These are phyloP conservation scores for Vicia villosa DNA, from an alignment of 306 rosid species.

Conservation along the genomic window DNA sequence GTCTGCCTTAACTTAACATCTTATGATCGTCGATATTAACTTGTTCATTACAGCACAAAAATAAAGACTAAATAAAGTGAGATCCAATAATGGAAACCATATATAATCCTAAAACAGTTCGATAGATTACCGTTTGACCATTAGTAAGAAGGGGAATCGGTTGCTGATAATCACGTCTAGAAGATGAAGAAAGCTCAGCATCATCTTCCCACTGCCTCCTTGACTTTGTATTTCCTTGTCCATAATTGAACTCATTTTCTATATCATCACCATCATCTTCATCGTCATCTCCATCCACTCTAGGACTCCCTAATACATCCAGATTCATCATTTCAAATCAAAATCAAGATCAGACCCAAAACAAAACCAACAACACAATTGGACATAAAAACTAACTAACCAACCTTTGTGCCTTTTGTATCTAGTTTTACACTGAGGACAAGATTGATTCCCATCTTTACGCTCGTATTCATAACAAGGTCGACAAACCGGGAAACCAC, in stretches of 20 bases:
- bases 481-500: conserved; percentile 95
- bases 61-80: conserved; percentile 19
- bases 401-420: conserved; percentile 90
- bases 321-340: conserved; percentile 31
- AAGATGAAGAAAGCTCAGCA: conserved; percentile 77
- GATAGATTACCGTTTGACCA: conserved; percentile 69
- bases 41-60: conserved; percentile 13
- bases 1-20: neutral
- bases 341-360: neutral
- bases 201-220: conserved; percentile 85
- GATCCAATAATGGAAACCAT: neutral
- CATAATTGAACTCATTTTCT: conserved; percentile 81
- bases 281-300: conserved; percentile 95
- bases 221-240: conserved; percentile 56
- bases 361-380: neutral
- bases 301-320: conserved; percentile 76
- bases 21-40: neutral
- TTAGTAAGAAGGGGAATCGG: conserved; percentile 90
- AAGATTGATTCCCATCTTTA: conserved; percentile 88
- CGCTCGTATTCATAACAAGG: conserved; percentile 97
- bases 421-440: conserved; percentile 98
- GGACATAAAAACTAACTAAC: conserved; percentile 29
- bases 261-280: conserved; percentile 89
- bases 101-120: neutral
- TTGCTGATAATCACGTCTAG: conserved; percentile 85